Evolutionary conservation across 1,284 basidiomycete species (phyloP).

Genomic region (Apiotrichum laibachii): DNA sequence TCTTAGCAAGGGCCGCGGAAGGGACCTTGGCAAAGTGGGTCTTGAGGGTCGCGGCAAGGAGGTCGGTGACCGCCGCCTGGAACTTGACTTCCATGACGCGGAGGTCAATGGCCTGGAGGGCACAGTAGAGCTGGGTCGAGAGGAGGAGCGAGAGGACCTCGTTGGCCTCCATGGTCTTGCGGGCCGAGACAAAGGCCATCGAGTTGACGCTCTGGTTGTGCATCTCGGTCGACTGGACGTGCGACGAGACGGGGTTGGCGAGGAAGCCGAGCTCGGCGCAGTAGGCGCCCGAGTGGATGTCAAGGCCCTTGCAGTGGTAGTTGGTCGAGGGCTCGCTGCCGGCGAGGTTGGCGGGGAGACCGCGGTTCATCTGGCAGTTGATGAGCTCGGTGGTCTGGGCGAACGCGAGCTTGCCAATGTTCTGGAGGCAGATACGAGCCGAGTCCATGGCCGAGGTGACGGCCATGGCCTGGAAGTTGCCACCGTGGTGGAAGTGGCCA

Average conservation of each 20-base stretch:
- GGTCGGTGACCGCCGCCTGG: conserved; percentile 13
- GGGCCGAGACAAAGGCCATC: conserved; percentile 19
- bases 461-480: conserved; percentile 27
- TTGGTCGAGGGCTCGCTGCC: conserved; percentile 22
- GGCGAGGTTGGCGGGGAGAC: conserved; percentile 22
- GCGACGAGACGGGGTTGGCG: conserved; percentile 20
- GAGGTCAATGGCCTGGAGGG: conserved; percentile 22
- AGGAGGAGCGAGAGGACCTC: conserved; percentile 21
- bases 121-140: conserved; percentile 22
- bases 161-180: conserved; percentile 23
- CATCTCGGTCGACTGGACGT: conserved; percentile 25
- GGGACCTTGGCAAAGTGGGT: conserved; percentile 16
- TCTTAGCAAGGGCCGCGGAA: conserved; percentile 7
- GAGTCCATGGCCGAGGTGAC: conserved; percentile 21
- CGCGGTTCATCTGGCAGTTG: conserved; percentile 27
- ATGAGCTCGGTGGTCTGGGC: conserved; percentile 25
- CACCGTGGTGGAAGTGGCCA: conserved; percentile 24
- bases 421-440: conserved; percentile 21
- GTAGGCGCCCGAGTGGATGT: conserved; percentile 24
- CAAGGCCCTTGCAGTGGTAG: conserved; percentile 29
- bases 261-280: conserved; percentile 26
- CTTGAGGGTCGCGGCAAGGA: conserved; percentile 11
- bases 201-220: conserved; percentile 26
- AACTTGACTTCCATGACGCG: conserved; percentile 19
- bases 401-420: conserved; percentile 22